Conservation (phyloP, 2,329 filamentous ascomycete species). For the Aureobasidium sp. region DNA sequence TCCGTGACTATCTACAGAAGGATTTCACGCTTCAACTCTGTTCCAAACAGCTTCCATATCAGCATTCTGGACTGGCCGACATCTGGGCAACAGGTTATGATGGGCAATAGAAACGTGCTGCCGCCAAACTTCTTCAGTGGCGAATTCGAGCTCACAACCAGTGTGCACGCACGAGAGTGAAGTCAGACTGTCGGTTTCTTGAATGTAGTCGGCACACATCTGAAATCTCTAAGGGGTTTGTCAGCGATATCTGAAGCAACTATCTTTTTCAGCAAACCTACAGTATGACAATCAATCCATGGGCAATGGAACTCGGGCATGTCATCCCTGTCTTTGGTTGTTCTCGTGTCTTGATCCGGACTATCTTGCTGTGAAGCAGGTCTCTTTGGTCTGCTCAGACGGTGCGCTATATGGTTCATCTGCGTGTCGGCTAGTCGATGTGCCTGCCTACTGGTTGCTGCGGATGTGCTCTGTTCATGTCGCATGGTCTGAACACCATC, state of each 20-base stretch:
- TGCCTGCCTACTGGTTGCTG: not conserved
- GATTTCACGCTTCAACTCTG: not conserved
- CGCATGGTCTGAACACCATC: not conserved
- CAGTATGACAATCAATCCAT: conserved; percentile 11
- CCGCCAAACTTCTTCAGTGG: conserved; percentile 22
- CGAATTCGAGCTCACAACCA: conserved; percentile 22
- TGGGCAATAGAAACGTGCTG: conserved; percentile 23
- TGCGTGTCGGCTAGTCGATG: not conserved
- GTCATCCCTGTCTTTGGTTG: not conserved
- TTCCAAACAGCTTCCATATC: conserved; percentile 9
- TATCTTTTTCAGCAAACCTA: not conserved
- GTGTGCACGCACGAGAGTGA: conserved; percentile 22
- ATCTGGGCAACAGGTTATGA: conserved; percentile 22
- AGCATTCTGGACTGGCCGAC: not conserved
- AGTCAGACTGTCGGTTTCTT: not conserved
- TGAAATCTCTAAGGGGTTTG: not conserved
- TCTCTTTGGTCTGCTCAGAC: not conserved
- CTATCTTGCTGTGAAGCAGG: not conserved
- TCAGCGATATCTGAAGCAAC: not conserved
- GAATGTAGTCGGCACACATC: not conserved
- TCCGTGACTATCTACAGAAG: not conserved
- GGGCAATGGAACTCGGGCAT: conserved; percentile 9
- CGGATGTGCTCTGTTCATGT: not conserved
- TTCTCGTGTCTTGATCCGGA: not conserved
- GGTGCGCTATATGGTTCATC: not conserved